Percentiles rank a stretch among this genome's conserved stretches.
Evolutionary conservation across 2,329 filamentous ascomycete species (phyloP).

Genomic region (Colletotrichum viniferum): DNA sequence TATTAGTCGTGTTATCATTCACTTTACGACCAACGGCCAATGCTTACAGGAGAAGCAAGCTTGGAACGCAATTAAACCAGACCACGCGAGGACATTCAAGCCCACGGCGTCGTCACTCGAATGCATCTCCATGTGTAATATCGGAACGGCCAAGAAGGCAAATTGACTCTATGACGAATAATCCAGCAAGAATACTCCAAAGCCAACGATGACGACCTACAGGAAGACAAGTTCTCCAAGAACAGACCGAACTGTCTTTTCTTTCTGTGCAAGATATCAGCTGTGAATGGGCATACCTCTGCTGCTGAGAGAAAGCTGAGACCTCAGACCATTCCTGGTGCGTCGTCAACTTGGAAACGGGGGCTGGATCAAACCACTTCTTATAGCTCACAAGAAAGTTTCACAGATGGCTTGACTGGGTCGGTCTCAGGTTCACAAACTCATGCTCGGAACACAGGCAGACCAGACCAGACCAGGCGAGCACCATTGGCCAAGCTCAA

Average conservation of each 20-base stretch:
- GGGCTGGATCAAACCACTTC: neutral
- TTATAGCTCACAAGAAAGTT: rapidly evolving
- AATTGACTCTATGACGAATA: neutral
- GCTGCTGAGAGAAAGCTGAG: neutral
- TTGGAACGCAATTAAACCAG: neutral
- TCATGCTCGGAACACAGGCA: neutral
- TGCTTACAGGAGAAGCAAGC: neutral
- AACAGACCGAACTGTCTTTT: neutral
- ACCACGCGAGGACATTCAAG: neutral
- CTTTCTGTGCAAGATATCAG: neutral
- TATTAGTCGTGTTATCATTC: neutral
- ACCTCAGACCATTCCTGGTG: neutral
- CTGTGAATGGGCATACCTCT: neutral
- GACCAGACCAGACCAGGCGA: neutral
- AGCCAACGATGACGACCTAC: neutral
- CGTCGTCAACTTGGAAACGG: neutral
- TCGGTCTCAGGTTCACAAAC: neutral
- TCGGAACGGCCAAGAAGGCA: neutral
- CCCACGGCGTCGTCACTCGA: neutral
- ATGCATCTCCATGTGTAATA: neutral
- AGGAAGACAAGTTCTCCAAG: neutral
- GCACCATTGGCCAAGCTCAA: neutral
- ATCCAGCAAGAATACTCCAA: neutral
- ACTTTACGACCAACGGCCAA: neutral
- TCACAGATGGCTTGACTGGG: neutral